Evolutionary conservation across 345 rosid genomes (phyloP).

Genomic region (Sisymbrium irio): DNA sequence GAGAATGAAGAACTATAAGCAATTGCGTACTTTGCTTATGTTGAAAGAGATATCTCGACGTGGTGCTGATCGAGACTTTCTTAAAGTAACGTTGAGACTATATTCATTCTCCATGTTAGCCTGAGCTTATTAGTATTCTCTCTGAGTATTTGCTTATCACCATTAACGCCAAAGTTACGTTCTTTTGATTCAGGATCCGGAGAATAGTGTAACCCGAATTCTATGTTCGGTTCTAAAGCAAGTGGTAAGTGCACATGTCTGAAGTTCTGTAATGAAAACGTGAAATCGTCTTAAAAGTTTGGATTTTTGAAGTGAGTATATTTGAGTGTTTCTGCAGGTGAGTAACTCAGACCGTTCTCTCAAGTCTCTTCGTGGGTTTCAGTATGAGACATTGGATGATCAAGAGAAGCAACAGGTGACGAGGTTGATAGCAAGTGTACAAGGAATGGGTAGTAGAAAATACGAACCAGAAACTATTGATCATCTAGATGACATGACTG

Average conservation of each 20-base stretch:
- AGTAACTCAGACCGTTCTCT: conserved; percentile 36
- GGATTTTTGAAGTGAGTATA: not conserved
- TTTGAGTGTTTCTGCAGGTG: conserved; percentile 18
- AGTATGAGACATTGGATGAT: conserved; percentile 35
- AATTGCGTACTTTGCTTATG: conserved; percentile 39
- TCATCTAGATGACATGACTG: conserved; percentile 30
- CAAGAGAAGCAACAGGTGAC: conserved; percentile 30
- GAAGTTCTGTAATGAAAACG: not conserved
- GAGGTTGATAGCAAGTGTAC: conserved; percentile 32
- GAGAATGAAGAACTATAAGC: conserved; percentile 39
- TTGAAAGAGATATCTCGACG: conserved; percentile 41
- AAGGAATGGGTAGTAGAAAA: conserved; percentile 38
- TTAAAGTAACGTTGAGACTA: conserved; percentile 26
- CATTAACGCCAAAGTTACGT: not conserved
- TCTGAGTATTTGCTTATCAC: not conserved
- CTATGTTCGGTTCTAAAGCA: conserved; percentile 42
- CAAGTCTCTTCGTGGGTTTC: conserved; percentile 34
- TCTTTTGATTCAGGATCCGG: conserved; percentile 39
- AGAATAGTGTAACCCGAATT: conserved; percentile 39
- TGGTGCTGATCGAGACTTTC: conserved; percentile 41
- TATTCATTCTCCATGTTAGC: conserved; percentile 13
- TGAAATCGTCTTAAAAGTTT: not conserved
- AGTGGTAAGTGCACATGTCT: conserved; percentile 26
- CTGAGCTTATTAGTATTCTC: conserved; percentile 4
- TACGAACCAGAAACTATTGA: conserved; percentile 27